Percentiles rank a stretch among this genome's conserved stretches.
phyloP scores from a whole-genome alignment of 2,329 filamentous ascomycete genomes.

The Myriosclerotinia scirpicola region DNA sequence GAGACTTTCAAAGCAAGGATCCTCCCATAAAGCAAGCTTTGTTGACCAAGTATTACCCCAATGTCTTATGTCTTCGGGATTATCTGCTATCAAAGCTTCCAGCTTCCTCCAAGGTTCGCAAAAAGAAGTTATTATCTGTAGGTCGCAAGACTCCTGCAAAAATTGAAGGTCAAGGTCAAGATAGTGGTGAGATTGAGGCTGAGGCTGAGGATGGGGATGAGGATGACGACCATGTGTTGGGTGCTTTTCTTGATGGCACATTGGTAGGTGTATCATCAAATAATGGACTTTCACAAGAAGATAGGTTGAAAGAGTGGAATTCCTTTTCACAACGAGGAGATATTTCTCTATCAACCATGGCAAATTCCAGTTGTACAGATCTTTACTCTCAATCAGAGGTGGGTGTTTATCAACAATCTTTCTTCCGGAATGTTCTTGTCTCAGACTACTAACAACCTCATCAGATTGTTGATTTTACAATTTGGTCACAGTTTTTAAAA shows the following conservation, averaged over 20 bases:
- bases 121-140: constrained; percentile 51
- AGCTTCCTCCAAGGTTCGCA: constrained; percentile 60
- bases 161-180: neutral
- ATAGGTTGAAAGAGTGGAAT: constrained; percentile 56
- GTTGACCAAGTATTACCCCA: constrained; percentile 65
- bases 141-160: constrained; percentile 25
- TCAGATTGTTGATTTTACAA: constrained; percentile 73
- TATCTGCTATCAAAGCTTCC: constrained; percentile 69
- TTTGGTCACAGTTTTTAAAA: constrained; percentile 74
- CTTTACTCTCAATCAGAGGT: constrained; percentile 65
- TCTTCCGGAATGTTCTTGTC: constrained; percentile 23
- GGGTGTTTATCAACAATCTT: constrained; percentile 35
- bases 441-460: constrained; percentile 15
- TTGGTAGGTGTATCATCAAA: constrained; percentile 36
- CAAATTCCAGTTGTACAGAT: constrained; percentile 45
- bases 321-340: constrained; percentile 65
- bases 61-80: constrained; percentile 65
- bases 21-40: constrained; percentile 56
- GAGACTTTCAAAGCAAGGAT: constrained; percentile 25
- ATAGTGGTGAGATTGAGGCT: constrained; percentile 10
- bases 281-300: constrained; percentile 35
- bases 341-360: constrained; percentile 54
- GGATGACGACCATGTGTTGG: constrained; percentile 24
- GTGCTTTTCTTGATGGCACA: constrained; percentile 38
- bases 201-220: constrained; percentile 10